phyloP scores from a whole-genome alignment of 257 asterid genomes.

The Nicotiana attenuata region DNA sequence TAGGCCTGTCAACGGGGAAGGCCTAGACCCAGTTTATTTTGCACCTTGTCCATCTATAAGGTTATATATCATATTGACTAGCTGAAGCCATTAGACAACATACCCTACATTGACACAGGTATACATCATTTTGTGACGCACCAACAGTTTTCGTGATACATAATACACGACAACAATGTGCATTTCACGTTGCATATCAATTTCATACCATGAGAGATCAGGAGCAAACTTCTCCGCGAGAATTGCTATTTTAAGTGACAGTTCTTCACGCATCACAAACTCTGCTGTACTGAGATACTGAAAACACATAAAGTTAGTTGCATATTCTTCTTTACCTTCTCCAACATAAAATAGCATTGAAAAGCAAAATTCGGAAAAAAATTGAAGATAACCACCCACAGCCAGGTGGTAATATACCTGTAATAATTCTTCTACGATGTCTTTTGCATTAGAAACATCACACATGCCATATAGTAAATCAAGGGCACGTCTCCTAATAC shows the following conservation, averaged over 20 bases:
- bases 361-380: not conserved
- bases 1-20: not conserved
- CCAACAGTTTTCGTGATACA: not conserved
- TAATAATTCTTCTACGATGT: conserved; percentile 90
- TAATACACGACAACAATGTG: not conserved
- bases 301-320: conserved; percentile 23
- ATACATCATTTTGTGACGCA: not conserved
- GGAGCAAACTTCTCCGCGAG: conserved; percentile 98
- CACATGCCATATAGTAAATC: conserved; percentile 98
- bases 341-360: conserved; percentile 1
- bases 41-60: not conserved
- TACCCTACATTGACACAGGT: not conserved
- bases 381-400: not conserved
- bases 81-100: not conserved
- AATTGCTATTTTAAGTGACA: conserved; percentile 89
- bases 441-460: conserved; percentile 96
- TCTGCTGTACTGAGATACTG: conserved; percentile 91
- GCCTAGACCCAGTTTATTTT: not conserved
- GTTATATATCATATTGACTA: not conserved
- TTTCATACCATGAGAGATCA: conserved; percentile 83
- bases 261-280: conserved; percentile 54
- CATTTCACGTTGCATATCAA: not conserved
- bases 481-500: conserved; percentile 95
- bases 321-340: conserved; percentile 1
- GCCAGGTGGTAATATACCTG: conserved; percentile 50